Evolutionary conservation across 805 yeast genomes (phyloP), one percentile per base, ranked within the genome.

Genomic region (Cyberlindnera petersonii): DNA sequence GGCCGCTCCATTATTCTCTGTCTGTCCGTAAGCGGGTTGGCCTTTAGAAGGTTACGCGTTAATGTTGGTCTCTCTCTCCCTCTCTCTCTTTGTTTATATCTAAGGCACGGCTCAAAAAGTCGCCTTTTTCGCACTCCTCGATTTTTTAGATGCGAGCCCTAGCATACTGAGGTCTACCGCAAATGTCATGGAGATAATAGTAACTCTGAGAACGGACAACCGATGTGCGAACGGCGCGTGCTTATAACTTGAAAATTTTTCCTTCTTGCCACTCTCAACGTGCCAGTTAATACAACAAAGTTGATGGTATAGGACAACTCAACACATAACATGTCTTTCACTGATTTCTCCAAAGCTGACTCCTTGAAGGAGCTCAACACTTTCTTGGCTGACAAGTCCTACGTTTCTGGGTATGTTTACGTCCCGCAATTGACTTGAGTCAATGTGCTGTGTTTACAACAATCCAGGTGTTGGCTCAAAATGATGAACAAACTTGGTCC

Each of bases 371-470:
- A 86, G 65, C 81, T 89, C 66, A 81, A 89, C 85, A 75, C 76
- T 58, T 78, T 75, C 77, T 80, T 89, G 69, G 87, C 84, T 68
- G 91, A 84, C 74, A 85, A 87, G 79, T 86, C 95, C 56, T 89
- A 88, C 86, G 66, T 89, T 59, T 89, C 86, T 69, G 96, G 96
- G 95, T 86, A 83, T 69, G 95, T 85, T 24, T 26, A 14, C 16
- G 18, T 17, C 8, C 16, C 17, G 16, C 27, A 32, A 32, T 32
- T 32, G 21, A 26, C 10, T 16, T 14, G 9, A 9, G 21, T 15
- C 24, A n/a, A 13, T 10, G 24, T 23, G 31, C 22, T 23, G 27
- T 23, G 13, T 13, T 5, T 14, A 20, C 37, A 27, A 23, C 33
- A 16, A 11, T 7, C n/a, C 22, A 17, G 27, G 27, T 23, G 11